phyloP scores from a whole-genome alignment of 2,329 filamentous ascomycete species.

The Fusarium sarcochroum region DNA sequence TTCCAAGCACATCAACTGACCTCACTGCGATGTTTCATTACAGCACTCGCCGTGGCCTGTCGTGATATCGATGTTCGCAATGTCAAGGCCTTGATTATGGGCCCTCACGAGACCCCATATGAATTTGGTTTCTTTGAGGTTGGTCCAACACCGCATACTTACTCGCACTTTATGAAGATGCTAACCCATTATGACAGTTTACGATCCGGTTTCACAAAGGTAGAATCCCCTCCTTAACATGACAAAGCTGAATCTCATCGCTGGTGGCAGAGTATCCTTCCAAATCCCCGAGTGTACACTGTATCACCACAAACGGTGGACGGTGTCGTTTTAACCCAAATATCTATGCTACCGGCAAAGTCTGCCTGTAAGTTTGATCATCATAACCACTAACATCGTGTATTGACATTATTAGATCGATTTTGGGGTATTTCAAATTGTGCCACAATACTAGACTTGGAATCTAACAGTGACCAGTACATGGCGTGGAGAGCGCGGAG shows the following conservation, averaged over 20 bases:
- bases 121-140: constrained; percentile 99
- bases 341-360: constrained; percentile 91
- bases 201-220: constrained; percentile 81
- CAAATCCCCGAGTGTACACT: constrained; percentile 72
- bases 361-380: constrained; percentile 81
- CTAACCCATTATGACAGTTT: constrained; percentile 67
- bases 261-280: constrained; percentile 80
- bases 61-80: constrained; percentile 90
- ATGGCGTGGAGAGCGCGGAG: constrained; percentile 90
- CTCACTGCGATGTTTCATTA: not conserved
- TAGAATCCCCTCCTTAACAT: constrained; percentile 52
- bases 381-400: not conserved
- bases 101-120: constrained; percentile 94
- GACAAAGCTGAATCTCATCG: constrained; percentile 19
- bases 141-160: constrained; percentile 44
- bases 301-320: constrained; percentile 89
- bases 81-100: constrained; percentile 89
- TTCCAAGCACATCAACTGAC: constrained; percentile 14
- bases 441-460: not conserved
- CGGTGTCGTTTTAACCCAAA: constrained; percentile 95
- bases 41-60: constrained; percentile 89
- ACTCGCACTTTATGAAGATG: not conserved
- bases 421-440: constrained; percentile 76
- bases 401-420: constrained; percentile 73
- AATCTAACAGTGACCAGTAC: constrained; percentile 71